Percentiles rank a stretch among this genome's conserved stretches.
These are phyloP conservation scores for Entelexis paramagnoliae DNA, from an alignment of 1,139 yeast species.

Conservation along the genomic window DNA sequence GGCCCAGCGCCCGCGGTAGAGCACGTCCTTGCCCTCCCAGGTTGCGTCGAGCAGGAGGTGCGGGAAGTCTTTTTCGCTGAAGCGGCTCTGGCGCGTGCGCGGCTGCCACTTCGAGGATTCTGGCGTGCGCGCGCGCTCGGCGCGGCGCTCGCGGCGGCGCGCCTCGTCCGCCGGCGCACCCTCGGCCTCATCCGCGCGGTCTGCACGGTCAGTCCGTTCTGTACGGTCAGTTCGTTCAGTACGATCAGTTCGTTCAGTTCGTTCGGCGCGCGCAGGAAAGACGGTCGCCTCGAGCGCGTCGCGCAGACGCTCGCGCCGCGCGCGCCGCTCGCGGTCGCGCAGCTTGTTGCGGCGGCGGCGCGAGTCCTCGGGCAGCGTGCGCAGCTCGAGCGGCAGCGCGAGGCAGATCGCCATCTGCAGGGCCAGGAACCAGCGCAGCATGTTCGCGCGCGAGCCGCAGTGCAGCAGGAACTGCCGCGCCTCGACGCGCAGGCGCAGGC, in stretches of 20 bases:
- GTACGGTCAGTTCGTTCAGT: neutral
- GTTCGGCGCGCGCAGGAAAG: neutral
- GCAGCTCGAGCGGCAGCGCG: constrained; percentile 36
- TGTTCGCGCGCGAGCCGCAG: constrained; percentile 42
- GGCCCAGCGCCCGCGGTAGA: constrained; percentile 22
- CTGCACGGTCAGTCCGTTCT: neutral
- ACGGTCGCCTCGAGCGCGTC: neutral
- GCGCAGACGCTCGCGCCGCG: constrained; percentile 1
- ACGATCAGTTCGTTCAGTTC: neutral
- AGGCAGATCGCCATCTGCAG: constrained; percentile 35
- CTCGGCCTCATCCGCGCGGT: too few relatives aligned
- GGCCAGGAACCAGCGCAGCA: constrained; percentile 53
- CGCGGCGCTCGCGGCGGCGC: too few relatives aligned
- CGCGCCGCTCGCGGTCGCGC: constrained; percentile 15
- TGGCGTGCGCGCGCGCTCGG: neutral
- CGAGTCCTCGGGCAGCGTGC: constrained; percentile 30
- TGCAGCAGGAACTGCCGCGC: constrained; percentile 55
- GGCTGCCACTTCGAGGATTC: constrained; percentile 21
- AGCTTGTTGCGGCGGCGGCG: constrained; percentile 14
- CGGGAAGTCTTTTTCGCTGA: constrained; percentile 21
- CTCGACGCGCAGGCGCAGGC: constrained; percentile 54
- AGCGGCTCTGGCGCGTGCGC: constrained; percentile 13
- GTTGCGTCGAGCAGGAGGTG: constrained; percentile 16
- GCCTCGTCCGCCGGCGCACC: too few relatives aligned
- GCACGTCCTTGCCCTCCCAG: constrained; percentile 22